phyloP scores from a whole-genome alignment of 1,139 yeast genomes.

The Pneumocystis carinii region DNA sequence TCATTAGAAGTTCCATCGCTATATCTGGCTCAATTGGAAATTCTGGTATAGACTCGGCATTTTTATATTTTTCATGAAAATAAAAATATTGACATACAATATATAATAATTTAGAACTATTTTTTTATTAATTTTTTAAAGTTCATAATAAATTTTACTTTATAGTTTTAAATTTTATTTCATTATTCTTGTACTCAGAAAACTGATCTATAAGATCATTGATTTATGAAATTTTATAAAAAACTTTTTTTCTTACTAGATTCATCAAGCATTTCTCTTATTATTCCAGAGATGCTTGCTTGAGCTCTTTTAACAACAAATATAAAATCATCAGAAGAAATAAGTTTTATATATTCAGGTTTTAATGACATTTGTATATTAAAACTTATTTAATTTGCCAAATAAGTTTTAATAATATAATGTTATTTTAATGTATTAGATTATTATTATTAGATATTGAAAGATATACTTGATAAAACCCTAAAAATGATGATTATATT shows the following conservation, averaged over 20 bases:
- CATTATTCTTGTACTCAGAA: conserved; percentile 11
- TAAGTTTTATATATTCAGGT: conserved; percentile 42
- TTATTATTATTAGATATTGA: neutral
- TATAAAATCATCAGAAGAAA: conserved; percentile 59
- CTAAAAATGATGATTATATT: neutral
- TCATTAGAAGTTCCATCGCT: conserved; percentile 79
- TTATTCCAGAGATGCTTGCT: conserved; percentile 70
- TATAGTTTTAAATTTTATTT: conserved; percentile 12
- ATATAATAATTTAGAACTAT: conserved; percentile 48
- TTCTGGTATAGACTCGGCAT: conserved; percentile 52
- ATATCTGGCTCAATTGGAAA: conserved; percentile 86
- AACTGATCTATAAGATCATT: conserved; percentile 7
- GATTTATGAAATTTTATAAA: neutral
- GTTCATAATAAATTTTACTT: conserved; percentile 2
- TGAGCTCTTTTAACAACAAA: conserved; percentile 58
- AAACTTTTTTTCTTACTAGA: neutral
- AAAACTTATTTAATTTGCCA: neutral
- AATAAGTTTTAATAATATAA: neutral
- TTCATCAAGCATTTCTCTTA: conserved; percentile 43
- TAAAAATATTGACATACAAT: conserved; percentile 77
- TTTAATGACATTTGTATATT: neutral
- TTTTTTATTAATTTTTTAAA: neutral
- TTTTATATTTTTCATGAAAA: conserved; percentile 45
- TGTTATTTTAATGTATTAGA: neutral
- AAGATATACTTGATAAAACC: neutral